Conservation (phyloP, 129 eudicot genomes). For the Tagetes patula region DNA sequence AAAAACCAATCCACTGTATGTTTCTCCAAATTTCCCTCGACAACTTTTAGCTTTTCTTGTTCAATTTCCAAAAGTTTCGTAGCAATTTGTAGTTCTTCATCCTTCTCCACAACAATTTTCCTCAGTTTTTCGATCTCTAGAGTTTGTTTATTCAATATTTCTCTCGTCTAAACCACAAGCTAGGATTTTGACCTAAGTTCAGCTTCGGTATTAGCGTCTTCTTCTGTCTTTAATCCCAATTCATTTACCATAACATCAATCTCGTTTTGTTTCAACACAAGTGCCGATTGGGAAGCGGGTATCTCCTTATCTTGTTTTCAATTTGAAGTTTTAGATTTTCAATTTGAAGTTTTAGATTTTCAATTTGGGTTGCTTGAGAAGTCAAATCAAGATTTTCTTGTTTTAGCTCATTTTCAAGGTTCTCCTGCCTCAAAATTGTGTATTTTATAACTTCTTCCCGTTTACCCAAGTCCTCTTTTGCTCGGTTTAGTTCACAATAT, state of each 20-base stretch:
- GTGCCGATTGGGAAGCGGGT: conserved; percentile 43
- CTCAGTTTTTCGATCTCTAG: conserved; percentile 54
- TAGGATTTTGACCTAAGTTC: conserved; percentile 46
- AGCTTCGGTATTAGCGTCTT: conserved; percentile 42
- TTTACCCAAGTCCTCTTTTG: conserved; percentile 56
- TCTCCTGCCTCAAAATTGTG: conserved; percentile 55
- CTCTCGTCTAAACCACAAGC: conserved; percentile 53
- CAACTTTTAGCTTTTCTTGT: conserved; percentile 51
- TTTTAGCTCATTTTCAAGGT: conserved; percentile 75
- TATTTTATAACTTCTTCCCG: conserved; percentile 51
- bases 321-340: conserved; percentile 62
- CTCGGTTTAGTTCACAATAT: conserved; percentile 44
- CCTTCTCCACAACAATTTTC: conserved; percentile 46
- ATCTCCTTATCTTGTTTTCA: conserved; percentile 58
- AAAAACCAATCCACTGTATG: conserved; percentile 75
- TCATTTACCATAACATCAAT: conserved; percentile 49
- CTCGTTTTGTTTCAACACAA: conserved; percentile 61
- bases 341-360: conserved; percentile 56
- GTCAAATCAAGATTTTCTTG: conserved; percentile 62
- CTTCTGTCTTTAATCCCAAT: conserved; percentile 53
- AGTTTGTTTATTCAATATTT: conserved; percentile 58
- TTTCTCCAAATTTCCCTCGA: conserved; percentile 66
- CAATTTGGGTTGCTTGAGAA: conserved; percentile 64
- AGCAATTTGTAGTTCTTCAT: conserved; percentile 51
- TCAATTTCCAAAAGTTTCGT: conserved; percentile 40